phyloP scores from a whole-genome alignment of 2,329 filamentous ascomycete genomes.

The Thielaviopsis ethacetica region DNA sequence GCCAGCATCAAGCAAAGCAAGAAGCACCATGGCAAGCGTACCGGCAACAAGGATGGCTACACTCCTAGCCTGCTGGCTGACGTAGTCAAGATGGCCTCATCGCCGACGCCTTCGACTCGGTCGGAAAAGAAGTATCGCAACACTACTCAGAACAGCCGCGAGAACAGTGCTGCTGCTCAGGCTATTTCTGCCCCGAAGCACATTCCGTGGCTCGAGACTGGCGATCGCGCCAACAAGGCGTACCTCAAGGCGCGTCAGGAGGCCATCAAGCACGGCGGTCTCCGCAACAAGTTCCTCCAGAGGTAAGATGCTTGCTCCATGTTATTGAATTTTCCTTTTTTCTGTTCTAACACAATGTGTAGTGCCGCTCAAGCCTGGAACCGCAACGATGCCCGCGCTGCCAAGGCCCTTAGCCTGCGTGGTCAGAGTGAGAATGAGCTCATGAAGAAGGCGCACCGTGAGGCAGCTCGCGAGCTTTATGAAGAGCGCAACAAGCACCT shows the following conservation, averaged over 20 bases:
- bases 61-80: slow-evolving; percentile 71
- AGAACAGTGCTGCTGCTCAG: slow-evolving; percentile 67
- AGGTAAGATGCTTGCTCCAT: slow-evolving; percentile 40
- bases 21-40: slow-evolving; percentile 85
- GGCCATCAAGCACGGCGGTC: slow-evolving; percentile 90
- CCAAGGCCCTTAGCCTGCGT: slow-evolving; percentile 83
- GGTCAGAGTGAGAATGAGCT: slow-evolving; percentile 94
- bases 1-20: slow-evolving; percentile 61
- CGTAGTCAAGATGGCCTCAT: slow-evolving; percentile 87
- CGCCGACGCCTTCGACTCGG: slow-evolving; percentile 51
- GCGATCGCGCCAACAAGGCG: slow-evolving; percentile 74
- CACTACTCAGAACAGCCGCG: slow-evolving; percentile 48
- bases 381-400: slow-evolving; percentile 86
- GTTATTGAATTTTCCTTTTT: not conserved
- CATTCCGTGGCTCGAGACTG: slow-evolving; percentile 92
- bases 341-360: not conserved
- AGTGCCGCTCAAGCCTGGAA: slow-evolving; percentile 98
- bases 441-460: slow-evolving; percentile 92
- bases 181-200: slow-evolving; percentile 79
- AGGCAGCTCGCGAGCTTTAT: slow-evolving; percentile 82
- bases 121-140: slow-evolving; percentile 46
- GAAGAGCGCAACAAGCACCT: slow-evolving; percentile 75
- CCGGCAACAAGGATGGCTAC: slow-evolving; percentile 60
- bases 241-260: slow-evolving; percentile 92
- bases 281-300: slow-evolving; percentile 93